Evolutionary conservation across 352 stramenopile genomes (phyloP).

Genomic region (Phytophthora crassamura): DNA sequence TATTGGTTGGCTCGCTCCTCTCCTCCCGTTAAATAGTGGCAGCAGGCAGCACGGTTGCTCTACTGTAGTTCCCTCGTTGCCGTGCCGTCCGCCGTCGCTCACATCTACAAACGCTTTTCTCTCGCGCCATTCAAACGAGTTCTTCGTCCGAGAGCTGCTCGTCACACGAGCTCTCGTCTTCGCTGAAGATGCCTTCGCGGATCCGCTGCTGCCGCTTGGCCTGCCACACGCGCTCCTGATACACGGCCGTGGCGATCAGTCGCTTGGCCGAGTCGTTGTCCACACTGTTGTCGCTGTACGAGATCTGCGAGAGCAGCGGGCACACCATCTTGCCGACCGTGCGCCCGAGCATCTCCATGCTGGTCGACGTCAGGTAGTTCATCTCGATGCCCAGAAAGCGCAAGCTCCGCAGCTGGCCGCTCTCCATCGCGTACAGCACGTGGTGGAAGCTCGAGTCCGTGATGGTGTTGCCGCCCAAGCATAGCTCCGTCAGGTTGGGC

Average conservation of each 20-base stretch:
- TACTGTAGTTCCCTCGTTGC: constrained; percentile 1
- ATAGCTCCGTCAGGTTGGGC: constrained; percentile 74
- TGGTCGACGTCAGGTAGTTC: constrained; percentile 84
- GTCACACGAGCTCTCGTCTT: constrained; percentile 46
- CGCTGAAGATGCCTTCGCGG: constrained; percentile 36
- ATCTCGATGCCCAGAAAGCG: constrained; percentile 87
- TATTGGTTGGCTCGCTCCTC: constrained; percentile 28
- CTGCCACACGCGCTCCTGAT: constrained; percentile 77
- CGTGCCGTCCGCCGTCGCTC: constrained; percentile 15
- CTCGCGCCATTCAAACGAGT: constrained; percentile 22
- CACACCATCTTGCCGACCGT: constrained; percentile 85
- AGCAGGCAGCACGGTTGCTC: constrained; percentile 13
- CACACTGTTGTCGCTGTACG: constrained; percentile 88
- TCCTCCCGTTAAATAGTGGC: constrained; percentile 39
- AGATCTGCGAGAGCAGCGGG: constrained; percentile 84
- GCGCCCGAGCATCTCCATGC: constrained; percentile 88
- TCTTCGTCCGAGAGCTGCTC: constrained; percentile 54
- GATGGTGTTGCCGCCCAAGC: constrained; percentile 83
- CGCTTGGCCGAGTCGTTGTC: constrained; percentile 79
- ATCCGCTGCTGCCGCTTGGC: constrained; percentile 60
- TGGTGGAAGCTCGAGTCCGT: constrained; percentile 88
- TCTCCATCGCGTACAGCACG: constrained; percentile 85
- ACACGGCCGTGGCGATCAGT: constrained; percentile 75
- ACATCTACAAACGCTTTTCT: constrained; percentile 28
- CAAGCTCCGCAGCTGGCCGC: constrained; percentile 58